These are phyloP conservation scores for Apiotrichum montevideense DNA, from an alignment of 1,284 basidiomycete species.

Conservation along the genomic window DNA sequence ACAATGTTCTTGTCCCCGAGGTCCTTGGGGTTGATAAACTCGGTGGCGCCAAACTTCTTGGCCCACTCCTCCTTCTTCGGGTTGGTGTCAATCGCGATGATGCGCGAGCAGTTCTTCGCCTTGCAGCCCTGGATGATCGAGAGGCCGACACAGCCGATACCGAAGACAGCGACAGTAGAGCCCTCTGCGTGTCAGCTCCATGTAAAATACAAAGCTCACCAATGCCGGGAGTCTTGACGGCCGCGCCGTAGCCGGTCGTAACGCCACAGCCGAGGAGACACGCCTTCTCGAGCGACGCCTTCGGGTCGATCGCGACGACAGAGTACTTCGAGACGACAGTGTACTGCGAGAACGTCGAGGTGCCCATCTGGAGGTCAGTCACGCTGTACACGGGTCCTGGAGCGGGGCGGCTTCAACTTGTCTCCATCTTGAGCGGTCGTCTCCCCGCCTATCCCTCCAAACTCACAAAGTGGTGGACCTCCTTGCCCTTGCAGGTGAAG, in stretches of 20 bases:
- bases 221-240: slow-evolving; percentile 52
- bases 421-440: too few species aligned
- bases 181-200: slow-evolving; percentile 53
- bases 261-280: slow-evolving; percentile 94
- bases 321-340: slow-evolving; percentile 97
- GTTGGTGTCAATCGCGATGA: slow-evolving; percentile 93
- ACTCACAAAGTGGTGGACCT: slow-evolving; percentile 83
- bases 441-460: too few species aligned
- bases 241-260: slow-evolving; percentile 70
- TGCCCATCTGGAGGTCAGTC: slow-evolving; percentile 70
- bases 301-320: slow-evolving; percentile 79
- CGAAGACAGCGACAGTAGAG: slow-evolving; percentile 88
- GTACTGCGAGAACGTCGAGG: slow-evolving; percentile 97
- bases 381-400: neutral
- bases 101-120: slow-evolving; percentile 70
- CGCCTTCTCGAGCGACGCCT: slow-evolving; percentile 86
- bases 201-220: slow-evolving; percentile 19
- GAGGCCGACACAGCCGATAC: slow-evolving; percentile 91
- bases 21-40: slow-evolving; percentile 81
- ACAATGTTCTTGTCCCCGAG: slow-evolving; percentile 75
- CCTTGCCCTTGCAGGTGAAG: slow-evolving; percentile 84
- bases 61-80: slow-evolving; percentile 80
- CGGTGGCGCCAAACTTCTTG: slow-evolving; percentile 90
- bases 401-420: too few species aligned
- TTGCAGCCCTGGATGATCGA: slow-evolving; percentile 80